Evolutionary conservation across 2,329 filamentous ascomycete genomes (phyloP), one percentile per base, ranked within the genome.

Genomic region (Saccharata proteae): DNA sequence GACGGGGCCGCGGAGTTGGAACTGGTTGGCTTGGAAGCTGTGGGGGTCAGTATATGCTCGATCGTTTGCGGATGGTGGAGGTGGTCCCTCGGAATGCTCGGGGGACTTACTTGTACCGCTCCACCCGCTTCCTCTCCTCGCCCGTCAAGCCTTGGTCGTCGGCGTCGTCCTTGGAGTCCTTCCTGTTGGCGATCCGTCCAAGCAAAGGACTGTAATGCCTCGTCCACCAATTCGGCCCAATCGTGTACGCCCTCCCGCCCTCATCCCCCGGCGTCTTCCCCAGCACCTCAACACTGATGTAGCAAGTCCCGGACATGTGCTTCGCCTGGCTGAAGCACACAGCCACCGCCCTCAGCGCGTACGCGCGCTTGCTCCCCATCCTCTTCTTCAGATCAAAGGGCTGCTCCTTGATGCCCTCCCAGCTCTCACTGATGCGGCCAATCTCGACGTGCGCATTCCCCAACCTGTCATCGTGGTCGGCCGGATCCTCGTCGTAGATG

Each of bases 21-120:
- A 76, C 53, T 94, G 80, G 51, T 84, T 86, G 22, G 88, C 82
- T 65, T 93, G 86, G 57, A 96, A 96, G 55, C 81, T 86, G 46
- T 43, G 47, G 15, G 9, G 24, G 23, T 40, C 34, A 14, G 29
- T 27, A 26, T 19, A 22, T 20, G 15, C 21, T 20, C 23, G 26
- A 9, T 34, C 35, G 20, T 16, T 21, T 4, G 7, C 9, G 19
- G 26, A 30, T 16, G 23, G 24, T 26, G 32, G 20, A 28, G 13
- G n/a, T 29, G 13, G n/a, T 25, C 12, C 12, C 6, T 17, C n/a
- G n/a, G n/a, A n/a, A n/a, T n/a, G n/a, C n/a, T n/a, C n/a, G n/a
- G n/a, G 19, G 4, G 15, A 61, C 74, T 41, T 61, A 81, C 78
- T 90, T 83, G 51, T 88, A 88, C 62, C 75, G 77, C 47, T 80